These are phyloP conservation scores for Arabidopsis suecica DNA, from an alignment of 345 rosid species.

Conservation along the genomic window DNA sequence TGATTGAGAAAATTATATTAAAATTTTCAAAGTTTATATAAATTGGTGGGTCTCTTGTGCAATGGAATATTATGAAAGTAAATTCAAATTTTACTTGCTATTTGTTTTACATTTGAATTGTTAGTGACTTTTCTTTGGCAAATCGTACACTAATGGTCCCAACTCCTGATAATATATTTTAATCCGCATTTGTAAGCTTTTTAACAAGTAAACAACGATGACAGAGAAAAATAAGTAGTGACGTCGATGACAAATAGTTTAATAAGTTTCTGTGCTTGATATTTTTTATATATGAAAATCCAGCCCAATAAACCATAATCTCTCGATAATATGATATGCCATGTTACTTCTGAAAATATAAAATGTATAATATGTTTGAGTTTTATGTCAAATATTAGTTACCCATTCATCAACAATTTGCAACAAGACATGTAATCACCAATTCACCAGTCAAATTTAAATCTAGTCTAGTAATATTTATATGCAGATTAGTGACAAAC, in stretches of 20 bases:
- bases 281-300: not conserved
- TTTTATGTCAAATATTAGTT: not conserved
- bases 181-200: constrained; percentile 27
- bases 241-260: constrained; percentile 19
- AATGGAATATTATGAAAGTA: constrained; percentile 21
- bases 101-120: constrained; percentile 23
- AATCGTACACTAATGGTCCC: constrained; percentile 42
- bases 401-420: not conserved
- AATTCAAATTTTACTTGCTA: constrained; percentile 13
- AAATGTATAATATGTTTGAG: not conserved
- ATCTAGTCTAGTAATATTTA: not conserved
- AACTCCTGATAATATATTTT: constrained; percentile 11
- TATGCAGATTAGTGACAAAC: not conserved
- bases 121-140: constrained; percentile 7
- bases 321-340: constrained; percentile 14
- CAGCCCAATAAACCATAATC: constrained; percentile 5
- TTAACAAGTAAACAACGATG: constrained; percentile 17
- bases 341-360: not conserved
- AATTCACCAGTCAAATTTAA: not conserved
- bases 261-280: not conserved
- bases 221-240: constrained; percentile 16
- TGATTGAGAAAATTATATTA: not conserved
- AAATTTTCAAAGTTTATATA: not conserved
- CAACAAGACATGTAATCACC: not conserved
- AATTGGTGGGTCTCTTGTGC: constrained; percentile 16